Base-by-base conservation (phyloP, 2,329 filamentous ascomycete genomes). In the Onygenales sp. region DNA sequence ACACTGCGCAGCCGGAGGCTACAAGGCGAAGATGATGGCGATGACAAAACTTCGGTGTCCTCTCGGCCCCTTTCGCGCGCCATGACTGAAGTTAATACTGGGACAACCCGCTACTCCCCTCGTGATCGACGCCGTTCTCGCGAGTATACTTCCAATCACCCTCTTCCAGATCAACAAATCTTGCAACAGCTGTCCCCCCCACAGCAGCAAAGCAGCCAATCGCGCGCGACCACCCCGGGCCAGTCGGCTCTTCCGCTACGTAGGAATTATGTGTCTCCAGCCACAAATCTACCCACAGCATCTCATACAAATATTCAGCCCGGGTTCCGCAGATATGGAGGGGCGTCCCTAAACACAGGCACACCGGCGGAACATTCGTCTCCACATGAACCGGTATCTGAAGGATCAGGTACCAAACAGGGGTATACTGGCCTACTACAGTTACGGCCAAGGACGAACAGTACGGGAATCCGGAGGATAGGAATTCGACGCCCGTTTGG, bases 1-100 rank as follows among this genome's bases (percentile, higher is more conserved):
- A 66, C 68, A 21, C 58, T 72, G 33, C 68, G 70, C 9, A 65
- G 63, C 47, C 67, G 69, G 55, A 65, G 69, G 39, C 57, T 65
- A 43, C 65, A 66, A 33, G 59, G 64, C 3, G 70, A 74, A 21
- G 70, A 73, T 13, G 67, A 69, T 11, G 54, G 58, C 34, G 56
- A 63, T 37, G 65, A 66, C 46, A 65, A 62, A 42, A 59, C 57
- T 45, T 66, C 58, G 34, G 61, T 65, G 3, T 61, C 62, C 33
- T 61, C 54, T 40, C 70, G 72, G 32, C 69, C 73, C 4, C 56
- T 71, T 34, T 70, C 72, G 14, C 64, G 73, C 53, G 70, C 72
- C 32, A 68, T 70, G 64, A 74, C 73, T 1, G 73, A 75, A 33
- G 62, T 63, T 21, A 66, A 61, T 36, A 61, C 64, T 14, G 47